These are phyloP conservation scores for Geotrichum histeridarum DNA, from an alignment of 1,139 yeast species.

Conservation along the genomic window DNA sequence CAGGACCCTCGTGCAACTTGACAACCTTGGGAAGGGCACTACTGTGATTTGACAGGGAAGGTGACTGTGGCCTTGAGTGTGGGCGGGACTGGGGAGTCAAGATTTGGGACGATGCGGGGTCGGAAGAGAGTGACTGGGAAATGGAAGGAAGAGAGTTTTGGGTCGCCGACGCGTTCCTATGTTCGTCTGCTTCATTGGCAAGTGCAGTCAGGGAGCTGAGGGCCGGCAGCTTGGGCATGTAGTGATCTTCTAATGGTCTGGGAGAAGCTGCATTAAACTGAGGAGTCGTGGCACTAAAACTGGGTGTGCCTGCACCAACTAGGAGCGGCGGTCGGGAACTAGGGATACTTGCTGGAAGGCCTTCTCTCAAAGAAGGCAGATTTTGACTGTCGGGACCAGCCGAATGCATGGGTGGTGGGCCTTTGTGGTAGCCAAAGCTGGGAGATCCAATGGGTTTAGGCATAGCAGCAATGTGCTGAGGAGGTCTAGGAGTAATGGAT, in stretches of 20 bases:
- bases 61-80: conserved; percentile 22
- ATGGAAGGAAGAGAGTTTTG: conserved; percentile 16
- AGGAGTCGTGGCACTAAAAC: conserved; percentile 14
- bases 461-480: neutral
- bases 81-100: conserved; percentile 33
- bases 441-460: neutral
- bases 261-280: conserved; percentile 14
- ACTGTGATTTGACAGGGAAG: neutral
- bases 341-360: neutral
- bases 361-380: neutral
- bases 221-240: conserved; percentile 14
- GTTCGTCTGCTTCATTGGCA: conserved; percentile 19
- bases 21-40: neutral
- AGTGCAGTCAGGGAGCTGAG: conserved; percentile 19
- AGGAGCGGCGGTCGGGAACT: neutral
- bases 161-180: neutral
- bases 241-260: conserved; percentile 7
- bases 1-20: neutral
- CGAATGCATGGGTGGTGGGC: neutral
- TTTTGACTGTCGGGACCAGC: neutral
- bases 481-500: neutral
- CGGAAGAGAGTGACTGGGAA: conserved; percentile 8
- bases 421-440: conserved; percentile 2
- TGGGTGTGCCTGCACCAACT: conserved; percentile 7
- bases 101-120: conserved; percentile 22